A percentile compares a stretch with the other conserved stretches of the same genome.
Conservation (phyloP, 768 basidiomycete species). For the Polyporus arcularius region DNA sequence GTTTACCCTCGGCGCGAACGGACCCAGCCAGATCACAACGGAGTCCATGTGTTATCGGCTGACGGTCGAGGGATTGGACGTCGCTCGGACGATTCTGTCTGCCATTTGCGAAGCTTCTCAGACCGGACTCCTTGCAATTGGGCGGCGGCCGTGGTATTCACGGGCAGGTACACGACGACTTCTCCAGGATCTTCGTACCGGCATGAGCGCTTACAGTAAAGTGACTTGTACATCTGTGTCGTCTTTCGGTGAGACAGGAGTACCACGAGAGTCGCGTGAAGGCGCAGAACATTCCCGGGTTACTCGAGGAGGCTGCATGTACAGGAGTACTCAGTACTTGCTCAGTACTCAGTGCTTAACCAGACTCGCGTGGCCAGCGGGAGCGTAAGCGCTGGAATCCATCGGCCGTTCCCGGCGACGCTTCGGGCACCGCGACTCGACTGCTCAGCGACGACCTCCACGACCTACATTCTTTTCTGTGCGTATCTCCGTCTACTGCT, state of each 20-base stretch:
- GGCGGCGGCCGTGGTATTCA: background rate
- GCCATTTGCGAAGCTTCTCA: background rate
- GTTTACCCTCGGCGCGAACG: background rate
- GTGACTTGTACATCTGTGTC: too few species aligned
- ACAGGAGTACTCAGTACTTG: too few species aligned
- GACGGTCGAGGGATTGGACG: too few species aligned
- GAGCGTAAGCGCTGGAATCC: conserved; percentile 7
- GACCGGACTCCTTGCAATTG: background rate
- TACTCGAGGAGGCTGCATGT: too few species aligned
- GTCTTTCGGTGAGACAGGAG: too few species aligned
- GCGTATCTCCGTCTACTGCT: conserved; percentile 3
- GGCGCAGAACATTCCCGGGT: too few species aligned
- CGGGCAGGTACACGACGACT: background rate
- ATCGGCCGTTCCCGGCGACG: conserved; percentile 24
- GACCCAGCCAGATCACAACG: background rate
- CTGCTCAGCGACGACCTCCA: conserved; percentile 18
- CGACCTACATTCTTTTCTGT: conserved; percentile 21
- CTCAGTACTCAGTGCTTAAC: too few species aligned
- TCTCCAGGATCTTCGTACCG: background rate
- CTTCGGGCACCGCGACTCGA: conserved; percentile 14
- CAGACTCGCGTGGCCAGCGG: too few species aligned
- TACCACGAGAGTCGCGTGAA: too few species aligned
- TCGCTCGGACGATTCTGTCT: background rate
- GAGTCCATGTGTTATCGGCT: background rate
- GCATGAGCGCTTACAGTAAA: background rate